Base-by-base conservation (phyloP, 371 early-diverging fungal genomes). In the Polyrhizophydium stewartii region DNA sequence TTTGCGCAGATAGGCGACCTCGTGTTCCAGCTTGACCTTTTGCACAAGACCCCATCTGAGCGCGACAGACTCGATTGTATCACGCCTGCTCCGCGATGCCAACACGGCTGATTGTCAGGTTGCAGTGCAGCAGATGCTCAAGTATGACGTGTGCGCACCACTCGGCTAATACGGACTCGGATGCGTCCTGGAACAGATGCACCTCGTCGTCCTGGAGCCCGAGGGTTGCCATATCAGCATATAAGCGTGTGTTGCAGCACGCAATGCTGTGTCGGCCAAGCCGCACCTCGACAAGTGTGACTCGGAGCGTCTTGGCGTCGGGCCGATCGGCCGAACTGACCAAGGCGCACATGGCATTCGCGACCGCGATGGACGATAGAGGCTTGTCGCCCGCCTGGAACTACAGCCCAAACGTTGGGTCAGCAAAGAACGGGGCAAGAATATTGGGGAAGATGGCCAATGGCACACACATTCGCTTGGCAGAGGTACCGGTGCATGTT, bases 21-120 rank as follows among this genome's bases (percentile, higher is more conserved):
- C 62, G 45, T 61, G 52, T 28, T 61, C 62, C 46, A 61, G 21
- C 24, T 27, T 41, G 30, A 37, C 33, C 43, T 61, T 61, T 38
- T 61, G 62, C 17, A 51, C 43, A 9, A 17, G 37, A 1, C 62
- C 62, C 62, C 62, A 61, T 25, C 33, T 38, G 25, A 7, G 25
- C 30, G 62, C 31, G 55, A 61, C 56, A 19, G 27, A 1, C 21
- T 33, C 24, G 22, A 60, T 28, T 9, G 33, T 50, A 17, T 21
- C 33, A 19, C 30, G 33, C 60, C 60, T 46, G 46, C n/a, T n/a
- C n/a, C n/a, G n/a, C n/a, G n/a, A n/a, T n/a, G n/a, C n/a, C n/a
- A n/a, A n/a, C n/a, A n/a, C n/a, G n/a, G n/a, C n/a, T n/a, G n/a
- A n/a, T n/a, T n/a, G n/a, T n/a, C n/a, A n/a, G n/a, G n/a, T n/a